Base-by-base conservation (phyloP, 2,329 filamentous ascomycete genomes). In the Cladosporium phlei region DNA sequence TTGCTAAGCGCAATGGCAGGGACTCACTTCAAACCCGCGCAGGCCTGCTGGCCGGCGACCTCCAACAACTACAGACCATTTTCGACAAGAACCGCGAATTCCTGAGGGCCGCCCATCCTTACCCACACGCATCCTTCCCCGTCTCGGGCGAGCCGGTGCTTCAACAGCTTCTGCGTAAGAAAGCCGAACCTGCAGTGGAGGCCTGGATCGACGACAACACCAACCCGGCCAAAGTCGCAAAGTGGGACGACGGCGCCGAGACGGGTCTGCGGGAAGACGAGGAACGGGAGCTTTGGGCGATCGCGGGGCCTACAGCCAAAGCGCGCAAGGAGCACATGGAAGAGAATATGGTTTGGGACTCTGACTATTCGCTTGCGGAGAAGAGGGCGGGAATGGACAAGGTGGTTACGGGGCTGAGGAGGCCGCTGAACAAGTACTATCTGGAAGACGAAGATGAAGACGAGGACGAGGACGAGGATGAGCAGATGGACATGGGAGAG, bases 171-270 rank as follows among this genome's bases (percentile, higher is more conserved):
- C 72, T 94, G 24, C 83, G 88, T 29, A 94, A 93, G 68, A 93
- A 93, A 63, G 76, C 89, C 38, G 88, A 93, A 55, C 86, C 87
- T 0, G 75, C 79, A 19, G 82, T 89, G 14, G 86, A 90, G 61
- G 80, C 82, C 47, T 83, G 84, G 69, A 81, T 91, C 20, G 77
- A 80, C 17, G 71, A 80, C 29, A 48, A 52, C 24, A 48, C 40
- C 11, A 54, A 43, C 21, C 40, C 39, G 33, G 43, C 8, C 12
- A 45, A 42, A 14, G 50, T 29, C n/a, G 38, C 9, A 28, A 37
- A 35, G 21, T 42, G 84, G 82, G 1, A 76, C 78, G 27, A 72
- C 72, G 48, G 69, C 70, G 21, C 71, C 72, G 34, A 57, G 52
- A 27, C 53, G 38, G 40, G 38, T 17, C 56, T 75, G 22, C 69